Conservation (phyloP, 805 yeast species). For the Brettanomyces sp. region DNA sequence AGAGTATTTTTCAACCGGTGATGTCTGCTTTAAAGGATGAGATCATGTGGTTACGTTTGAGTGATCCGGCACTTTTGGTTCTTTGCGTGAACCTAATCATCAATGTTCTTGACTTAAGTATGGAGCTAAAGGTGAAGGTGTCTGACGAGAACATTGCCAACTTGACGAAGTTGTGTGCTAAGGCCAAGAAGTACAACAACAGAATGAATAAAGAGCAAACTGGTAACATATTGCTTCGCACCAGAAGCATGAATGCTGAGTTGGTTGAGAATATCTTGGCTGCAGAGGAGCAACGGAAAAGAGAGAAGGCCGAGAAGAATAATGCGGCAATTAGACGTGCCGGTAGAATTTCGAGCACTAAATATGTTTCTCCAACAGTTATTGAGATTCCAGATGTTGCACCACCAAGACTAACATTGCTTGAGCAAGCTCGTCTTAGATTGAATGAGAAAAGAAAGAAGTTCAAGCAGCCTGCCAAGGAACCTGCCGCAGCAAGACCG, state of each 20-base stretch:
- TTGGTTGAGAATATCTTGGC: slow-evolving; percentile 45
- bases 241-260: slow-evolving; percentile 42
- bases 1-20: slow-evolving; percentile 38
- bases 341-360: background rate
- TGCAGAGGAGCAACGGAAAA: slow-evolving; percentile 30
- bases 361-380: background rate
- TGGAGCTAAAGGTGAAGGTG: slow-evolving; percentile 40
- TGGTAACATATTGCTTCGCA: slow-evolving; percentile 50
- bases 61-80: slow-evolving; percentile 63
- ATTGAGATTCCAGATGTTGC: slow-evolving; percentile 4
- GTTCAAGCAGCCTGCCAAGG: slow-evolving; percentile 10
- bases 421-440: slow-evolving; percentile 19
- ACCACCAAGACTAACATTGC: slow-evolving; percentile 16
- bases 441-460: slow-evolving; percentile 17
- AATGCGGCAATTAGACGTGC: background rate
- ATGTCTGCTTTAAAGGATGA: slow-evolving; percentile 58
- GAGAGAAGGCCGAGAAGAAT: background rate
- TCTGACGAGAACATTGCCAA: slow-evolving; percentile 46
- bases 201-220: slow-evolving; percentile 62
- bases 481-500: slow-evolving; percentile 44
- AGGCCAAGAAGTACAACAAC: slow-evolving; percentile 59
- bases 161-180: slow-evolving; percentile 52
- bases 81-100: slow-evolving; percentile 68
- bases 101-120: slow-evolving; percentile 56
- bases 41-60: slow-evolving; percentile 73